phyloP scores from a whole-genome alignment of 805 yeast genomes.

The Metschnikowia proteae region DNA sequence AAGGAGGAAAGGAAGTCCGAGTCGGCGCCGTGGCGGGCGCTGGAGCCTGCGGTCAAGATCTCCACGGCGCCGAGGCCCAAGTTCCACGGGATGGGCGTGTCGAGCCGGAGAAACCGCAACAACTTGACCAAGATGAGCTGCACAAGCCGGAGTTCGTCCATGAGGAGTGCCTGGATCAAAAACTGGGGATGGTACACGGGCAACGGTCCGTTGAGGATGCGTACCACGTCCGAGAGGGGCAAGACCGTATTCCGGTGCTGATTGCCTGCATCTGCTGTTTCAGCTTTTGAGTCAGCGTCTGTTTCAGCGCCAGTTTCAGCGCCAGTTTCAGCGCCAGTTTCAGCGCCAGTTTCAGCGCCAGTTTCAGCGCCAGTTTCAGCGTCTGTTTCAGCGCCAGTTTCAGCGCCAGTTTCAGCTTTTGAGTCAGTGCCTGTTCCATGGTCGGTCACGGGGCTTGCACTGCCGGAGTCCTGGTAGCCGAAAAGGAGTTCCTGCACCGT shows the following conservation, averaged over 20 bases:
- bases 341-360: no score
- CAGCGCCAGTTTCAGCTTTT: no score
- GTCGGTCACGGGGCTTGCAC: no score
- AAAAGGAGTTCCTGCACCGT: slow-evolving; percentile 42
- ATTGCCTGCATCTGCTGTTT: not conserved
- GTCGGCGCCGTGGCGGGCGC: not conserved
- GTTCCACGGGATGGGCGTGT: slow-evolving; percentile 30
- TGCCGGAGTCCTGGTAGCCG: slow-evolving; percentile 21
- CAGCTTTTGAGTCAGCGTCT: no score
- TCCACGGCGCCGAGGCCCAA: slow-evolving; percentile 23
- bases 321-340: no score
- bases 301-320: no score
- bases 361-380: no score
- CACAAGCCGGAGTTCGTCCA: slow-evolving; percentile 54
- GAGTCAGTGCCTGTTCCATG: no score
- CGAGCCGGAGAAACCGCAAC: slow-evolving; percentile 47
- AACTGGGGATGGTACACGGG: slow-evolving; percentile 92
- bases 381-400: no score
- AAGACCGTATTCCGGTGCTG: slow-evolving; percentile 13
- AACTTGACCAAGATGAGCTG: slow-evolving; percentile 54
- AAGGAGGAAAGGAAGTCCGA: slow-evolving; percentile 35
- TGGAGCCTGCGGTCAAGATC: not conserved
- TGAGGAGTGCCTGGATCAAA: slow-evolving; percentile 67
- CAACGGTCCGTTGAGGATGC: slow-evolving; percentile 81
- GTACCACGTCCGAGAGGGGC: slow-evolving; percentile 63